Evolutionary conservation across 768 basidiomycete species (phyloP), one percentile per base, ranked within the genome.

Genomic region (Russula lepida): DNA sequence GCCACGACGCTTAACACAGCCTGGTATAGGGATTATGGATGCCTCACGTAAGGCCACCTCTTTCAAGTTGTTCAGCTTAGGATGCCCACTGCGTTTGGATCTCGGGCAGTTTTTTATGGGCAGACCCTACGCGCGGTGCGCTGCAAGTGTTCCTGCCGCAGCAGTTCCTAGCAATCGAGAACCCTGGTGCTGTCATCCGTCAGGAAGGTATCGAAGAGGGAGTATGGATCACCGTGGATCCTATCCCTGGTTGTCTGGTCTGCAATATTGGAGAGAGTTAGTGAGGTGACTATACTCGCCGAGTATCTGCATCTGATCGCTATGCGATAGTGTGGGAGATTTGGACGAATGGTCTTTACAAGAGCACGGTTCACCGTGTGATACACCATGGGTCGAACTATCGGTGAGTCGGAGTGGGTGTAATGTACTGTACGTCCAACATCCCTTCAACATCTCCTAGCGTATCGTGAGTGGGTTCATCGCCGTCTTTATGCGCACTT

Each of bases 261-360:
- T 92, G 91, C 71, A 97, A 97, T 67, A 85, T 97, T 43, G 93
- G 93, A 25, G 88, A 92, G 77, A 95, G 92, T 89, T 59, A 70
- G 86, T 74, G 33, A 9, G 23, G 28, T 28, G 1, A 37, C 35
- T 15, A 46, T 30, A 21, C 21, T 30, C 27, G 17, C 30, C 44
- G 46, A 17, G 27, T 7, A 19, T 47, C 58, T n/a, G 52, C 64
- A 30, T 46, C 28, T 44, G 23, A 28, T 50, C 30, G 21, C 12
- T 39, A 13, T 50, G 52, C 43, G 21, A 7, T 64, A 89, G 88
- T 93, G 92, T 93, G 92, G 89, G 89, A 94, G 77, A 79, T 86
- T 50, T 95, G 92, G 92, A 85, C 88, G 6, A 84, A 86, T 64
- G 93, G 93, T 0, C 71, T 95, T 54, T 97, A 95, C 76, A 82